These are phyloP conservation scores for Penicillium mononematosum DNA, from an alignment of 495 filamentous ascomycete species.

Conservation along the genomic window DNA sequence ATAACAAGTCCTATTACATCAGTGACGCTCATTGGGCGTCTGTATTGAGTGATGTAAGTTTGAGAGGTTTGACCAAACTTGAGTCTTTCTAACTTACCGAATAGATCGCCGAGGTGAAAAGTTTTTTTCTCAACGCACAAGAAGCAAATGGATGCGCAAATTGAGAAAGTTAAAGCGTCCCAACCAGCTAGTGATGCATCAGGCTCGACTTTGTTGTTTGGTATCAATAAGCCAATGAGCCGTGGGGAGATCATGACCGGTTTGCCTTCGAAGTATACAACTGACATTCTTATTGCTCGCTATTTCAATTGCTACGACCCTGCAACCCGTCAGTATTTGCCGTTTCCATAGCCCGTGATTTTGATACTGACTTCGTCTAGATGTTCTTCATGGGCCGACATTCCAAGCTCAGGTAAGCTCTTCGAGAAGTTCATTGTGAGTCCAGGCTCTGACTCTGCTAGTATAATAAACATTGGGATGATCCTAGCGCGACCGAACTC, in stretches of 20 bases:
- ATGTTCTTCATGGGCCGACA: conserved; percentile 81
- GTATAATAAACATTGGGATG: conserved; percentile 85
- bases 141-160: conserved; percentile 65
- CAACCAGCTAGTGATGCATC: conserved; percentile 57
- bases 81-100: conserved; percentile 10
- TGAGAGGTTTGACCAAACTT: background rate
- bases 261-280: conserved; percentile 75
- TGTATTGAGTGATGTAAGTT: conserved; percentile 72
- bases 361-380: conserved; percentile 49
- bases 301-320: conserved; percentile 73
- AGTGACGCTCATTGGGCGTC: conserved; percentile 90
- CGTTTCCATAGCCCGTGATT: background rate
- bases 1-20: conserved; percentile 81
- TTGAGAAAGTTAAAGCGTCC: conserved; percentile 60
- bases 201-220: conserved; percentile 72
- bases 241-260: conserved; percentile 74
- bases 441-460: conserved; percentile 28
- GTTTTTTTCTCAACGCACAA: conserved; percentile 76
- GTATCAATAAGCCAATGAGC: conserved; percentile 61
- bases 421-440: background rate
- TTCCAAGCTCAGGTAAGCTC: conserved; percentile 64
- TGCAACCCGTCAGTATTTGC: conserved; percentile 58
- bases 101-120: conserved; percentile 89
- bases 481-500: conserved; percentile 72
- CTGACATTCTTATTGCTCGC: conserved; percentile 73